Evolutionary conservation across 139 green algal species (phyloP).

Genomic region (Chlamydomonas schloesseri): DNA sequence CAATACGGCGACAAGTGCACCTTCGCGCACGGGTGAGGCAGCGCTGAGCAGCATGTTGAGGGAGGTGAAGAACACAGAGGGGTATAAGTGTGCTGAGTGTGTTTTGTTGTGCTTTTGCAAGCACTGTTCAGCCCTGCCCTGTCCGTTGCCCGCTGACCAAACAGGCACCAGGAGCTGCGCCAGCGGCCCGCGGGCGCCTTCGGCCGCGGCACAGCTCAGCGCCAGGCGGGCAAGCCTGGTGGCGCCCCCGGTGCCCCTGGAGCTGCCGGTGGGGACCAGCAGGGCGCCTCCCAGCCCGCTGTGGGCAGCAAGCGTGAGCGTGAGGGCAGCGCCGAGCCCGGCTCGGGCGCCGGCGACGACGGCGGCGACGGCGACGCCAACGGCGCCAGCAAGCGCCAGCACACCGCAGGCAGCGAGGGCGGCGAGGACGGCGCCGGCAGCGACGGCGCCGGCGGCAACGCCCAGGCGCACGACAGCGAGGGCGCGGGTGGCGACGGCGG

Average conservation of each 20-base stretch:
- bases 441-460: no score
- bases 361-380: background rate
- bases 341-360: background rate
- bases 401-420: background rate
- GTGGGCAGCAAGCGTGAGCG: slow-evolving; percentile 30
- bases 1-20: slow-evolving; percentile 64
- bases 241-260: no score
- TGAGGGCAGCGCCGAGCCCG: background rate
- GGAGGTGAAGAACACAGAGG: no score
- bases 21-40: slow-evolving; percentile 61
- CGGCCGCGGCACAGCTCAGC: background rate
- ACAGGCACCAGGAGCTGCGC: slow-evolving; percentile 38
- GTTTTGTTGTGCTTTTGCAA: no score
- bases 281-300: background rate
- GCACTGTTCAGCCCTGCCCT: no score
- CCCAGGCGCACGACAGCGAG: background rate
- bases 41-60: no score
- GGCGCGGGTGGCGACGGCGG: background rate
- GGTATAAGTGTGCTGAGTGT: no score
- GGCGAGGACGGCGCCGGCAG: slow-evolving; percentile 4
- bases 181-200: background rate
- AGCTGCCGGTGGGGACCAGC: no score
- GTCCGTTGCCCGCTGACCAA: no score
- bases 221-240: no score
- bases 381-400: background rate